Conservation (phyloP, 2,329 filamentous ascomycete genomes). For the Didymella keratinophila region DNA sequence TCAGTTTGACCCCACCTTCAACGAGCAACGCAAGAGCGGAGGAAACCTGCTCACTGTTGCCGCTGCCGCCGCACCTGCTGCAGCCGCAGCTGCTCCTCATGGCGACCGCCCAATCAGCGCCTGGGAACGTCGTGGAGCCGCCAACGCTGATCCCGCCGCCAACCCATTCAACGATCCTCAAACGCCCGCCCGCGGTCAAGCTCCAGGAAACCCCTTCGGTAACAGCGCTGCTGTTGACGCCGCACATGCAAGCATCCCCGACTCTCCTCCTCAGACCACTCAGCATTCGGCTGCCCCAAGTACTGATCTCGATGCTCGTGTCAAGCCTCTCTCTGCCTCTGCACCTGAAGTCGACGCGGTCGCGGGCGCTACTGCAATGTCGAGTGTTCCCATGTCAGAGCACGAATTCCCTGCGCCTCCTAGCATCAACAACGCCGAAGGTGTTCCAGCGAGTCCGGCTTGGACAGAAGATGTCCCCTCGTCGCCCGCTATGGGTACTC, state of each 20-base stretch:
- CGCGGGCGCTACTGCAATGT: constrained; percentile 41
- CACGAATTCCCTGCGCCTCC: constrained; percentile 35
- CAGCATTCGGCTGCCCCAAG: constrained; percentile 36
- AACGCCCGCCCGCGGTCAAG: constrained; percentile 49
- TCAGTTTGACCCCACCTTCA: constrained; percentile 77
- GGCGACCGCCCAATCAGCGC: constrained; percentile 39
- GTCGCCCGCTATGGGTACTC: constrained; percentile 47
- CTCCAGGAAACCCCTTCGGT: constrained; percentile 63
- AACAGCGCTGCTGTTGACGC: constrained; percentile 51
- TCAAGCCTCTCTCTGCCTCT: constrained; percentile 18
- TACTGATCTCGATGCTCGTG: constrained; percentile 37
- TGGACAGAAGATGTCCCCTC: constrained; percentile 68
- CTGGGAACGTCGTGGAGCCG: constrained; percentile 52
- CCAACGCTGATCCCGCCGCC: constrained; percentile 53
- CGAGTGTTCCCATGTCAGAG: constrained; percentile 40
- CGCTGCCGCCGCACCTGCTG: constrained; percentile 40
- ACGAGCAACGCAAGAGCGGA: constrained; percentile 52
- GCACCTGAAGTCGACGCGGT: constrained; percentile 50
- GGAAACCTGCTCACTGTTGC: constrained; percentile 47
- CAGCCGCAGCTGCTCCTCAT: constrained; percentile 26
- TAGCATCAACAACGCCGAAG: constrained; percentile 59
- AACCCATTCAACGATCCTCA: constrained; percentile 73
- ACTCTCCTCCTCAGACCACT: constrained; percentile 35
- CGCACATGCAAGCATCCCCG: constrained; percentile 38
- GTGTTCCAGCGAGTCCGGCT: constrained; percentile 63